phyloP scores from a whole-genome alignment of 352 stramenopile species.

The Phytophthora pini region DNA sequence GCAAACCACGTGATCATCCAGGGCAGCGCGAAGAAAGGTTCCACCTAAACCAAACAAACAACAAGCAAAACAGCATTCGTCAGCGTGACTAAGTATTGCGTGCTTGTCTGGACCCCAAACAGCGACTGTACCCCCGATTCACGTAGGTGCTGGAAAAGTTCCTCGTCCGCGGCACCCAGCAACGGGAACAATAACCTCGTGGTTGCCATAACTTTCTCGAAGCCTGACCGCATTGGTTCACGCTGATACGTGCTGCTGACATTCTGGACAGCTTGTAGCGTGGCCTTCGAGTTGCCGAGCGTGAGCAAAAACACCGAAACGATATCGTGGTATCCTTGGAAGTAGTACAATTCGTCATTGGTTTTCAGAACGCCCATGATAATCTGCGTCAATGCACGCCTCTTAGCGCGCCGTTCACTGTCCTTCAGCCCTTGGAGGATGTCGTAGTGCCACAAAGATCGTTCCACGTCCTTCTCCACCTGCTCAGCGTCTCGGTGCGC shows the following conservation, averaged over 20 bases:
- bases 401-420: constrained; percentile 68
- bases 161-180: constrained; percentile 63
- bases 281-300: constrained; percentile 74
- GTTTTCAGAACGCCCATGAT: constrained; percentile 58
- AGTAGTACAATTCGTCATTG: constrained; percentile 78
- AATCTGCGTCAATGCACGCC: constrained; percentile 62
- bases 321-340: constrained; percentile 95
- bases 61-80: constrained; percentile 38
- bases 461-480: constrained; percentile 87
- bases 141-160: constrained; percentile 71
- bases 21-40: constrained; percentile 93
- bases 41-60: constrained; percentile 60
- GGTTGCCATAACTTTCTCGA: constrained; percentile 78
- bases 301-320: constrained; percentile 84
- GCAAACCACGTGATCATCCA: constrained; percentile 97
- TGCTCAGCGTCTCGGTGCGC: constrained; percentile 70
- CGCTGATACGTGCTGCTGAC: constrained; percentile 89
- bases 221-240: constrained; percentile 89
- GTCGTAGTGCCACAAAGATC: constrained; percentile 87
- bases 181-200: constrained; percentile 77
- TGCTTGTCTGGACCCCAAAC: not conserved
- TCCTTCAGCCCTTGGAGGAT: constrained; percentile 64
- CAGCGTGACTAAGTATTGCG: constrained; percentile 20
- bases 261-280: constrained; percentile 66
- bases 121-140: constrained; percentile 53